Conservation (phyloP, 2,329 filamentous ascomycete species). For the Coleophoma crateriformis region DNA sequence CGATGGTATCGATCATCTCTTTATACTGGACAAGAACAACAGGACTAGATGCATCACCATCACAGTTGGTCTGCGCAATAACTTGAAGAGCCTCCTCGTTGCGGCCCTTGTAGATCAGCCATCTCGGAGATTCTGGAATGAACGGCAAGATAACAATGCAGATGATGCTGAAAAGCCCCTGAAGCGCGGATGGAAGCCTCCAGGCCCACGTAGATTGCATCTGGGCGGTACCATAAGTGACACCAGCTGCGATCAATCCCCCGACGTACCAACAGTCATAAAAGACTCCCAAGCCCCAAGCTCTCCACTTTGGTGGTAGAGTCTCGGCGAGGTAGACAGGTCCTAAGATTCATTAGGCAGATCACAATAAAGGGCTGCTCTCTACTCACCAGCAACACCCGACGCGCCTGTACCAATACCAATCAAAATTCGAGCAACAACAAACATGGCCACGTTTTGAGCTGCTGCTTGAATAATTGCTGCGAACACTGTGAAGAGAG, state of each 20-base stretch:
- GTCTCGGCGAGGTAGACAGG: conserved; percentile 45
- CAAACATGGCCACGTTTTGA: neutral
- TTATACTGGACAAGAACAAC: neutral
- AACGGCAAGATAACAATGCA: neutral
- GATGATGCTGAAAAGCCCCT: neutral
- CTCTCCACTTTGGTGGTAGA: conserved; percentile 37
- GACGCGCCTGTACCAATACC: neutral
- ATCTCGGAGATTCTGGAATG: conserved; percentile 1
- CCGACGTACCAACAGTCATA: conserved; percentile 31
- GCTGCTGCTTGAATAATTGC: neutral
- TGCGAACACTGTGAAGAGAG: neutral
- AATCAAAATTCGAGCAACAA: neutral
- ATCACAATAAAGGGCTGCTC: neutral
- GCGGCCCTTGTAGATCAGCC: neutral
- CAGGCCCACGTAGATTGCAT: conserved; percentile 29
- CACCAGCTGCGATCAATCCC: conserved; percentile 29
- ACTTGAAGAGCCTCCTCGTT: neutral
- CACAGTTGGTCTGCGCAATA: neutral
- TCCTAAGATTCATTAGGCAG: conserved; percentile 12
- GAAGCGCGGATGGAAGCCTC: conserved; percentile 23
- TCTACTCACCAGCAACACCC: neutral
- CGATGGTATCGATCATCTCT: conserved; percentile 14
- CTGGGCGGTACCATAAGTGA: conserved; percentile 27
- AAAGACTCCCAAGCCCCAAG: conserved; percentile 34
- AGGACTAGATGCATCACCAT: neutral